Evolutionary conservation across 2,329 filamentous ascomycete genomes (phyloP), one percentile per base, ranked within the genome.

Genomic region (Aspergillus floridensis): DNA sequence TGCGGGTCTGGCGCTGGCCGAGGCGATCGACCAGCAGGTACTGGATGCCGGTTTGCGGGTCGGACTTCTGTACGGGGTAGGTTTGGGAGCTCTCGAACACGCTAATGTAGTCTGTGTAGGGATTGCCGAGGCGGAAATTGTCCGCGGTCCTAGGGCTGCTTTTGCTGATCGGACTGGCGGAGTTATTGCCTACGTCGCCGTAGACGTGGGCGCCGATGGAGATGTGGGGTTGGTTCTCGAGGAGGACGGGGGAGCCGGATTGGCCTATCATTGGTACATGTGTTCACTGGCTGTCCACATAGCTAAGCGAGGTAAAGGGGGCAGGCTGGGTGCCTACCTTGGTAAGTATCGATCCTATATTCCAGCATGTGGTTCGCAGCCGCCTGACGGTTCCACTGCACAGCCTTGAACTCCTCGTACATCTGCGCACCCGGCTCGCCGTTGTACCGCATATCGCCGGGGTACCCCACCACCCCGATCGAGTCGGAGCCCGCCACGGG

Each of bases 171-270:
- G 32, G 38, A 14, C 38, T 55, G 21, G 52, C 52, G 52, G 32
- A 44, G 38, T 55, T 55, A 7, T 31, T 41, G 38, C 19, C 35
- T 2, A 35, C 32, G 14, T 46, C 52, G 24, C 52, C 52, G 6
- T 46, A 44, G 38, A 46, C 47, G 41, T 55, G 52, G 21, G 47
- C 52, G 38, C 38, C 52, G 31, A 50, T 50, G 47, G 29, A 49
- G 48, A 50, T 50, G 55, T 51, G 32, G 14, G 32, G 32, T 35
- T 35, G 32, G 3, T 35, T n/a, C 19, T 51, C 55, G 46, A 49
- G 26, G 29, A 50, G 29, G 21, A 57, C 48, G 5, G 55, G 47
- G 24, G 48, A 38, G 21, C 55, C 55, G 48, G 44, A 22, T 21
- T 26, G 24, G 29, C 55, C 55, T 51, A 26, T 32, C 47, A 12